Evolutionary conservation across 2,329 filamentous ascomycete species (phyloP).

Genomic region (Botrytis porri): DNA sequence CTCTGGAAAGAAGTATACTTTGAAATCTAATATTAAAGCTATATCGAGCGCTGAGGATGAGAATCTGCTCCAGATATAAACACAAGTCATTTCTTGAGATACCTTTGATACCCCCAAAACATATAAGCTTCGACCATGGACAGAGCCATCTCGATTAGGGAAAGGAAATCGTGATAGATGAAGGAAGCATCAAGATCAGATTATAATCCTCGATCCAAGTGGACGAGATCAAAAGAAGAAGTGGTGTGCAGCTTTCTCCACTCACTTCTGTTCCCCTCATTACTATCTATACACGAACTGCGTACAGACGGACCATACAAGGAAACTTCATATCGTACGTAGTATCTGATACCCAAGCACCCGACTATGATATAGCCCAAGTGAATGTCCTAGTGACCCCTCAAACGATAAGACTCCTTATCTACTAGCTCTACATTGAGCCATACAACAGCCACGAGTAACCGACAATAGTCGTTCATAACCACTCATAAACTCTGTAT

Average conservation of each 20-base stretch:
- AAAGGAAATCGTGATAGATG: slow-evolving; percentile 14
- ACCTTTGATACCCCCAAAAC: background rate
- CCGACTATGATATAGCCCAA: background rate
- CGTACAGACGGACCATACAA: slow-evolving; percentile 1
- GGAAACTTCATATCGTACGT: background rate
- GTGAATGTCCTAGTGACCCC: background rate
- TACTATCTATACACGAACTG: background rate
- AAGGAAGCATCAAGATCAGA: background rate
- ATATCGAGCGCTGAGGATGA: background rate
- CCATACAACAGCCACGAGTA: background rate
- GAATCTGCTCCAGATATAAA: slow-evolving; percentile 13
- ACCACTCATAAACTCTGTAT: background rate
- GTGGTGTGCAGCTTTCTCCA: slow-evolving; percentile 5
- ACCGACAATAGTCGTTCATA: background rate
- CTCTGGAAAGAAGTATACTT: background rate
- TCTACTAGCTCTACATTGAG: background rate
- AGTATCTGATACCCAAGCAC: background rate
- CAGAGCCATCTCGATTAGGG: slow-evolving; percentile 12
- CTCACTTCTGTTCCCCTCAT: background rate
- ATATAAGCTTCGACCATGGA: background rate
- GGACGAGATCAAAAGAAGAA: slow-evolving; percentile 9
- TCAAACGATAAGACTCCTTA: slow-evolving; percentile 12
- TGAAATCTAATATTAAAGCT: background rate
- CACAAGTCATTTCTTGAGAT: background rate
- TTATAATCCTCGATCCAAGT: background rate